A percentile compares a stretch with the other conserved stretches of the same genome.
phyloP scores from a whole-genome alignment of 2,329 filamentous ascomycete genomes.

The Colletotrichum sp. region DNA sequence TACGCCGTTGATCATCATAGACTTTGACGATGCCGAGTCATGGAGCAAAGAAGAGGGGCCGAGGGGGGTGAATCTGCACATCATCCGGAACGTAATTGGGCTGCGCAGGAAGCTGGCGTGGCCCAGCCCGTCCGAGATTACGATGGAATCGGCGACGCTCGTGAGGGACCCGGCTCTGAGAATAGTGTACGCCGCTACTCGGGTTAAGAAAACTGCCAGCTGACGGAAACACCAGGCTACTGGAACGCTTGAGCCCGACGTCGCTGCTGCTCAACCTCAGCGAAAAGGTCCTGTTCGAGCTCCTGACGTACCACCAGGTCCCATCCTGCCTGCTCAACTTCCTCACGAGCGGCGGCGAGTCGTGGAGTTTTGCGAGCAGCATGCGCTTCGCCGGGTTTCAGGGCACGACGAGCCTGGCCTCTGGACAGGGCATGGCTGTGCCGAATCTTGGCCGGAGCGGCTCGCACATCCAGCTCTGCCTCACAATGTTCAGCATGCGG shows the following conservation, averaged over 20 bases:
- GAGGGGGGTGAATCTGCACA: neutral
- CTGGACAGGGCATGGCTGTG: neutral
- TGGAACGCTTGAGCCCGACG: neutral
- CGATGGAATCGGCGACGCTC: neutral
- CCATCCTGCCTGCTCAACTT: neutral
- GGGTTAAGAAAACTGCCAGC: neutral
- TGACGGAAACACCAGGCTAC: neutral
- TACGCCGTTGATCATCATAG: neutral
- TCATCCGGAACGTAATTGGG: neutral
- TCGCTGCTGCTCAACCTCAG: slow-evolving; percentile 3
- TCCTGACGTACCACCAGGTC: slow-evolving; percentile 9
- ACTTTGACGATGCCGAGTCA: neutral
- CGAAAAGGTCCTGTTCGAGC: neutral
- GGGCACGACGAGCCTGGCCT: neutral
- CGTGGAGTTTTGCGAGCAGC: slow-evolving; percentile 4
- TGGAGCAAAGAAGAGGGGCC: neutral
- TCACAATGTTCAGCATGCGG: slow-evolving; percentile 1
- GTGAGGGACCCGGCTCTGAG: neutral
- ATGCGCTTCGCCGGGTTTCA: slow-evolving; percentile 1
- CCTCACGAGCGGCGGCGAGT: neutral
- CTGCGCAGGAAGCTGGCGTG: neutral
- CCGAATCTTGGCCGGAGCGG: neutral
- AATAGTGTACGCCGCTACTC: neutral
- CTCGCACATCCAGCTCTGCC: neutral
- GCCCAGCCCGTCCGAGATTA: neutral